Percentiles rank a stretch among this genome's conserved stretches.
Evolutionary conservation across 768 basidiomycete species (phyloP).

Genomic region (Tulasnella sp.): DNA sequence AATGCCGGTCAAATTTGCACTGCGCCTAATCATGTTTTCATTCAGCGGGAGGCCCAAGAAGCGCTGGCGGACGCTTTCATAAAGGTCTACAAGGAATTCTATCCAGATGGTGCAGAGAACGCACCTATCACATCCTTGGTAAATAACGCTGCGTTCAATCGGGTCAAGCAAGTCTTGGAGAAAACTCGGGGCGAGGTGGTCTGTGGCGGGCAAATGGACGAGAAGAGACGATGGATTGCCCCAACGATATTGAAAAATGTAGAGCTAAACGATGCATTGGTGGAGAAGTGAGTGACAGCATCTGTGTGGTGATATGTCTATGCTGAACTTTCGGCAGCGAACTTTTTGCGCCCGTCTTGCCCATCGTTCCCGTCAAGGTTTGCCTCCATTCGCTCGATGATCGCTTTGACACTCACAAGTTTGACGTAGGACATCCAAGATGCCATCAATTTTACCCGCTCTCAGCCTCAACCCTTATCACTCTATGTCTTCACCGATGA

Average conservation of each 20-base stretch:
- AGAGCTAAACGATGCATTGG: conserved; percentile 63
- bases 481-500: conserved; percentile 77
- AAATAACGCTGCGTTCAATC: conserved; percentile 56
- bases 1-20: conserved; percentile 82
- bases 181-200: conserved; percentile 29
- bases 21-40: conserved; percentile 60
- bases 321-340: neutral
- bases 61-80: conserved; percentile 49
- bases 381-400: neutral
- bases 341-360: conserved; percentile 75
- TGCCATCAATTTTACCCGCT: conserved; percentile 66
- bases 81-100: conserved; percentile 57
- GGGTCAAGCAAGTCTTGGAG: conserved; percentile 61
- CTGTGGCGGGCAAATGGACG: neutral
- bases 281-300: conserved; percentile 65
- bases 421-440: conserved; percentile 54
- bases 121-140: conserved; percentile 59
- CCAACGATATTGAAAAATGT: conserved; percentile 30
- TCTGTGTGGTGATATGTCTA: neutral
- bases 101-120: conserved; percentile 52
- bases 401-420: neutral
- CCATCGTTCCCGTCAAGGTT: conserved; percentile 67
- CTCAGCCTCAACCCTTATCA: conserved; percentile 73
- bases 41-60: conserved; percentile 50
- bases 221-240: conserved; percentile 21